Percentiles rank a stretch among this genome's conserved stretches.
These are phyloP conservation scores for Ciborinia camelliae DNA, from an alignment of 2,329 filamentous ascomycete species.

Conservation along the genomic window DNA sequence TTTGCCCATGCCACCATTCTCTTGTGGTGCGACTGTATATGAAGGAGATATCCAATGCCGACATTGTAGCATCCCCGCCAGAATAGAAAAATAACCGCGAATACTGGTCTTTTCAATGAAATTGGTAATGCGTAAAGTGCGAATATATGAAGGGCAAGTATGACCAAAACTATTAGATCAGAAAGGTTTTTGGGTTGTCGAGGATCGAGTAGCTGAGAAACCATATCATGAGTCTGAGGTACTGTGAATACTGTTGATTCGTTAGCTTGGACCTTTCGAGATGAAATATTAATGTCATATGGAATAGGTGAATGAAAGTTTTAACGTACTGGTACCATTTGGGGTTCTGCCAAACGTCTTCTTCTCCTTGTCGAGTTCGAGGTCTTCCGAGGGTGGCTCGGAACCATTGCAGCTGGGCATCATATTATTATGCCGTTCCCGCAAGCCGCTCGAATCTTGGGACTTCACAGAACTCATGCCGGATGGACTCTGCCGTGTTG, in stretches of 20 bases:
- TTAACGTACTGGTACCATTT: slow-evolving; percentile 75
- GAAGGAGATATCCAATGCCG: slow-evolving; percentile 86
- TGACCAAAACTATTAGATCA: slow-evolving; percentile 73
- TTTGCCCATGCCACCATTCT: slow-evolving; percentile 84
- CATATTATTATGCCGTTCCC: slow-evolving; percentile 28
- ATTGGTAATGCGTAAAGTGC: slow-evolving; percentile 70
- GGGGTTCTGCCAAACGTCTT: slow-evolving; percentile 91
- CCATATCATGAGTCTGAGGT: slow-evolving; percentile 97
- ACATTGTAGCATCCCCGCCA: slow-evolving; percentile 92
- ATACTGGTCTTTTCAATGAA: slow-evolving; percentile 67
- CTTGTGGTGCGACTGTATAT: slow-evolving; percentile 85
- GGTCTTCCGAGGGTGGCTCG: slow-evolving; percentile 21
- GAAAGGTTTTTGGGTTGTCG: slow-evolving; percentile 93
- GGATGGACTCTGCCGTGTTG: slow-evolving; percentile 14
- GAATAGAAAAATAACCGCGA: slow-evolving; percentile 81
- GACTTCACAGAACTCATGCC: slow-evolving; percentile 22
- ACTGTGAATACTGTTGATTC: slow-evolving; percentile 77
- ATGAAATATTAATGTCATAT: not conserved
- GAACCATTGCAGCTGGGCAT: slow-evolving; percentile 18
- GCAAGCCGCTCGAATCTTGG: slow-evolving; percentile 26
- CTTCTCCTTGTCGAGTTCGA: slow-evolving; percentile 48
- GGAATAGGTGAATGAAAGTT: not conserved
- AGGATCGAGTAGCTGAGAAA: slow-evolving; percentile 92
- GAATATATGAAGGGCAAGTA: slow-evolving; percentile 72
- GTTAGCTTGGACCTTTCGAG: not conserved